These are phyloP conservation scores for Sporothrix humicola DNA, from an alignment of 2,329 filamentous ascomycete species.

Conservation along the genomic window DNA sequence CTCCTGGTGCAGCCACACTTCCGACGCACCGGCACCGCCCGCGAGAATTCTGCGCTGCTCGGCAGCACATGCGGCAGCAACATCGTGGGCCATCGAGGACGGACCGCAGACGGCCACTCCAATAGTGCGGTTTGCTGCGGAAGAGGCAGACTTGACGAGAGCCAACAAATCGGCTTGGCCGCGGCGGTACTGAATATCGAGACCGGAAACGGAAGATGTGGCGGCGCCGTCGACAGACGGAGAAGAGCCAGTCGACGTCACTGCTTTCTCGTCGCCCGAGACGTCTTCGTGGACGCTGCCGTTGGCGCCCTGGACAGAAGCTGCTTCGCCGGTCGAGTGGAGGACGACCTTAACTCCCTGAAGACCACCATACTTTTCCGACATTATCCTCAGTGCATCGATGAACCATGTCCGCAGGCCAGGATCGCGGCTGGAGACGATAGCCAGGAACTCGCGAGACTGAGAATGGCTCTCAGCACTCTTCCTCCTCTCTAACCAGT, in stretches of 20 bases:
- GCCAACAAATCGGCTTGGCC: conserved; percentile 10
- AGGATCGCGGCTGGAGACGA: conserved; percentile 44
- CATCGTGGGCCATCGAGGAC: conserved; percentile 31
- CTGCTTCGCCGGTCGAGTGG: neutral
- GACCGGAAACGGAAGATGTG: neutral
- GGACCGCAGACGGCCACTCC: conserved; percentile 33
- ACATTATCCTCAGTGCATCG: conserved; percentile 40
- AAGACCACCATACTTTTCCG: conserved; percentile 36
- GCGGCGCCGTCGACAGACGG: neutral
- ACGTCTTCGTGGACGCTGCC: neutral
- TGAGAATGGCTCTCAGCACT: neutral
- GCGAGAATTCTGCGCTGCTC: conserved; percentile 32
- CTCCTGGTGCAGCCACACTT: conserved; percentile 35
- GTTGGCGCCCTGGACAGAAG: neutral
- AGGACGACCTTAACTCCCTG: neutral
- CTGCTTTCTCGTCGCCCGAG: neutral
- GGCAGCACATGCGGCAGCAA: neutral
- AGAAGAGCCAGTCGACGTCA: neutral
- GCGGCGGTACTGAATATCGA: conserved; percentile 36
- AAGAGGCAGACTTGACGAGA: neutral
- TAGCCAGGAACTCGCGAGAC: conserved; percentile 37
- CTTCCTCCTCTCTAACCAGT: conserved; percentile 40
- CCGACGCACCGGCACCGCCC: conserved; percentile 8
- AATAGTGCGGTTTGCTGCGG: neutral
- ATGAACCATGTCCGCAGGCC: conserved; percentile 43